Percentiles rank a stretch among this genome's conserved stretches.
phyloP scores from a whole-genome alignment of 73 alveolate genomes.

The Paramecium primaurelia region DNA sequence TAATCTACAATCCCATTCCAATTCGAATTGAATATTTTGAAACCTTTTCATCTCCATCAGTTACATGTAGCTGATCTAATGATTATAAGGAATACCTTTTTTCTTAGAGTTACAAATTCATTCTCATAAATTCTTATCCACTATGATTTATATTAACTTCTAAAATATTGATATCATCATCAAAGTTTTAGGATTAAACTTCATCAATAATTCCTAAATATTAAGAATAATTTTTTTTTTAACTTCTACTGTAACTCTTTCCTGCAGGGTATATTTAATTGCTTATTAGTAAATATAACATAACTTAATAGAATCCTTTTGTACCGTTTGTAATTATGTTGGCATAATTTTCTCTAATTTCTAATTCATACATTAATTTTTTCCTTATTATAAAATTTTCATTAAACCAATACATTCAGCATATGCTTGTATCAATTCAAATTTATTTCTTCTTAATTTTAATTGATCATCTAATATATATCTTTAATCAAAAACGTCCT shows the following conservation, averaged over 20 bases:
- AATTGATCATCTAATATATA: not conserved
- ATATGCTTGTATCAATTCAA: not conserved
- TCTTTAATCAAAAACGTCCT: not conserved
- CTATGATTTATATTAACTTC: not conserved
- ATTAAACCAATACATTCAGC: not conserved
- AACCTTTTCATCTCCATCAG: conserved; percentile 31
- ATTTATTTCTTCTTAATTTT: not conserved
- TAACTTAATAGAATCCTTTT: not conserved
- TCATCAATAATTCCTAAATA: not conserved
- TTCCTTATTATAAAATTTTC: not conserved
- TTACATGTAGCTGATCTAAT: not conserved
- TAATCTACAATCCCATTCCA: not conserved
- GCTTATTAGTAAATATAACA: not conserved
- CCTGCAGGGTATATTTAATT: not conserved
- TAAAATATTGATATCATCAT: not conserved
- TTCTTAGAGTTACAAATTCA: not conserved
- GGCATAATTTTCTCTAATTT: not conserved
- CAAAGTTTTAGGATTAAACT: not conserved
- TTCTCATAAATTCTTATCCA: conserved; percentile 24
- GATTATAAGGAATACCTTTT: not conserved
- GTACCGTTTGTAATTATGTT: not conserved
- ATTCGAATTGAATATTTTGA: conserved; percentile 1
- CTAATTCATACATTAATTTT: not conserved
- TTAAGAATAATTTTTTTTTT: not conserved
- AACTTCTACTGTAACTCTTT: not conserved